phyloP scores from a whole-genome alignment of 2,329 filamentous ascomycete genomes.

The Exophiala spinifera region DNA sequence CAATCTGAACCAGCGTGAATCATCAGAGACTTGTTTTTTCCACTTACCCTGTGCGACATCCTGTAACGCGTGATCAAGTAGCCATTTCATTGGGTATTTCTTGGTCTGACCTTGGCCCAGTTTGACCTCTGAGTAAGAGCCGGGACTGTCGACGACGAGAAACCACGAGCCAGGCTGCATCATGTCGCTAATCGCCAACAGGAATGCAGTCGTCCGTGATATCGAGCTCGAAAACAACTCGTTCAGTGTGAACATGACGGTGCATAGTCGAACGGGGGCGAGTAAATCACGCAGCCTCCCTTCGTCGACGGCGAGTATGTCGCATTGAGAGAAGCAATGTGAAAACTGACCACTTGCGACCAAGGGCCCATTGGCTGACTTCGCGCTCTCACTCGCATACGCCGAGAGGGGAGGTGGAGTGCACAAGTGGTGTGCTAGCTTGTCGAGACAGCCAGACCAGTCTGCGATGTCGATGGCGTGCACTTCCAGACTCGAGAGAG shows the following conservation, averaged over 20 bases:
- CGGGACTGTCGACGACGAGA: constrained; percentile 87
- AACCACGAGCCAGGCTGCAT: constrained; percentile 63
- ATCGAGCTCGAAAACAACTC: constrained; percentile 83
- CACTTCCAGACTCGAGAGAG: constrained; percentile 39
- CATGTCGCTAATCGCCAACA: constrained; percentile 64
- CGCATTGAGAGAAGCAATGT: constrained; percentile 48
- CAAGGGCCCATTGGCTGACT: constrained; percentile 22
- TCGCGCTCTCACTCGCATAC: constrained; percentile 25
- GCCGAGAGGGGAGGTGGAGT: constrained; percentile 22
- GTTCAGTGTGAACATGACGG: constrained; percentile 90
- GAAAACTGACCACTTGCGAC: constrained; percentile 25
- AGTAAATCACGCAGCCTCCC: constrained; percentile 35
- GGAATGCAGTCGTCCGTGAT: constrained; percentile 70
- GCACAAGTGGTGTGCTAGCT: constrained; percentile 57
- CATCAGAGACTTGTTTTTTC: constrained; percentile 71
- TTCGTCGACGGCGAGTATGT: constrained; percentile 43
- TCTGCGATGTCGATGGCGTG: constrained; percentile 77
- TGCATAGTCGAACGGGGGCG: constrained; percentile 57
- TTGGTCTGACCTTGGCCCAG: constrained; percentile 57
- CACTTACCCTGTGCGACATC: constrained; percentile 52
- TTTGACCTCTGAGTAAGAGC: constrained; percentile 81
- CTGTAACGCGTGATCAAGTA: constrained; percentile 78
- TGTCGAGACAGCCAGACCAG: constrained; percentile 64
- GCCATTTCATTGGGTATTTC: constrained; percentile 90
- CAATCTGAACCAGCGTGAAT: constrained; percentile 82